phyloP scores from a whole-genome alignment of 164 flowering plant genomes.

The Stephania cephalantha region DNA sequence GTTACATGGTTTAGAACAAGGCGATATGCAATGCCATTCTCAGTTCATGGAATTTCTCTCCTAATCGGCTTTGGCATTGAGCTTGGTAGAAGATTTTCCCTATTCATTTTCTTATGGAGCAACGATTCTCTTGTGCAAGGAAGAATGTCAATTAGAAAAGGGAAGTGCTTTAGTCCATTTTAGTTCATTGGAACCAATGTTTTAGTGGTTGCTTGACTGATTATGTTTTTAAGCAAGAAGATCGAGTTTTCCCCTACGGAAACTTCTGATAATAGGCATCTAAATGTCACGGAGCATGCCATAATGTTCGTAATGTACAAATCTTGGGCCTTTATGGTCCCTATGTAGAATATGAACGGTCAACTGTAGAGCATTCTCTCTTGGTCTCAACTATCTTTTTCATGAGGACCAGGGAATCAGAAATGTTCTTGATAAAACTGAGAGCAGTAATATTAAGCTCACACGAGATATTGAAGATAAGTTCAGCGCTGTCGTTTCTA shows the following conservation, averaged over 20 bases:
- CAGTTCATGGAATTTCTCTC: not conserved
- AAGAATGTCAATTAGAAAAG: not conserved
- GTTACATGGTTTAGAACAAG: not conserved
- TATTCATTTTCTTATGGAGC: not conserved
- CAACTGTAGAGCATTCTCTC: not conserved
- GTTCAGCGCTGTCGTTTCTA: too few relatives aligned
- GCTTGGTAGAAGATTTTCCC: not conserved
- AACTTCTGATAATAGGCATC: too few relatives aligned
- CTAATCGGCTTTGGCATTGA: constrained; percentile 1
- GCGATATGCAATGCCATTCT: not conserved
- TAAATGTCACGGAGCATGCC: too few relatives aligned
- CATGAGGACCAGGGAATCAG: not conserved
- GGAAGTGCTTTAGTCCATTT: not conserved
- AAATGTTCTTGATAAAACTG: not conserved
- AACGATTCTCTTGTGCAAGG: not conserved
- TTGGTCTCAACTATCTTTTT: not conserved
- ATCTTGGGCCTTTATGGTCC: too few relatives aligned
- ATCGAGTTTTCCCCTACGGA: too few relatives aligned
- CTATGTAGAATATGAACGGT: not conserved
- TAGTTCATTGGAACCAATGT: not conserved
- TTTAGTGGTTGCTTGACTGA: not conserved
- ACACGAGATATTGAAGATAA: not conserved
- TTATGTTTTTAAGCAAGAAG: too few relatives aligned
- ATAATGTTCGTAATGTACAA: too few relatives aligned
- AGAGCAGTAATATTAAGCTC: not conserved